Evolutionary conservation across 1,284 basidiomycete genomes (phyloP).

Genomic region (Mrakiaceae sp.): DNA sequence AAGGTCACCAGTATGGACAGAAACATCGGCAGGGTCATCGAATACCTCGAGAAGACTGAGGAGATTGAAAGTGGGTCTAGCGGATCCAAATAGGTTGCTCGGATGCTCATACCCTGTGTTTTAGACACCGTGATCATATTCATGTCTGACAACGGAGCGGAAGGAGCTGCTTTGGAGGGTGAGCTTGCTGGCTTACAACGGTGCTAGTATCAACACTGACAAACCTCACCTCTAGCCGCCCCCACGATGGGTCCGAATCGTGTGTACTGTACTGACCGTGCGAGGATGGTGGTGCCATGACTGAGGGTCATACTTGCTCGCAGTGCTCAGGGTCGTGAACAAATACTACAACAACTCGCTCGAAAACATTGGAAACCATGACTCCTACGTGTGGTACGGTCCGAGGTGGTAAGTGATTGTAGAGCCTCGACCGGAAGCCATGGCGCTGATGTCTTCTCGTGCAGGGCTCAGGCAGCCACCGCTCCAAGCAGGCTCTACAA

Average conservation of each 20-base stretch:
- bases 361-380: slow-evolving; percentile 23
- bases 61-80: neutral
- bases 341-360: slow-evolving; percentile 23
- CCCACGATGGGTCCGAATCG: too few species aligned
- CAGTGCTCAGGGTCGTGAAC: slow-evolving; percentile 15
- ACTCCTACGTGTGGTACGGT: slow-evolving; percentile 22
- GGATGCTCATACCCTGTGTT: too few species aligned
- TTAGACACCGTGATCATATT: slow-evolving; percentile 29
- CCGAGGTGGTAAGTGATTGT: too few species aligned
- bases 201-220: too few species aligned
- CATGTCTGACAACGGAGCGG: slow-evolving; percentile 30
- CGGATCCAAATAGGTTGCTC: too few species aligned
- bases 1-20: slow-evolving; percentile 23
- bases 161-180: slow-evolving; percentile 23
- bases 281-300: too few species aligned
- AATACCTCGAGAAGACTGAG: slow-evolving; percentile 18
- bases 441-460: neutral
- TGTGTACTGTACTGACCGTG: too few species aligned
- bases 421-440: slow-evolving; percentile 9
- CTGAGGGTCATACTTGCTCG: too few species aligned
- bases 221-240: too few species aligned
- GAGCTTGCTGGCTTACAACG: too few species aligned
- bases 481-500: slow-evolving; percentile 29
- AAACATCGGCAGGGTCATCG: slow-evolving; percentile 25
- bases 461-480: slow-evolving; percentile 28